Evolutionary conservation across 2,329 filamentous ascomycete genomes (phyloP), one percentile per base, ranked within the genome.

Genomic region (Phialemoniopsis sp.): DNA sequence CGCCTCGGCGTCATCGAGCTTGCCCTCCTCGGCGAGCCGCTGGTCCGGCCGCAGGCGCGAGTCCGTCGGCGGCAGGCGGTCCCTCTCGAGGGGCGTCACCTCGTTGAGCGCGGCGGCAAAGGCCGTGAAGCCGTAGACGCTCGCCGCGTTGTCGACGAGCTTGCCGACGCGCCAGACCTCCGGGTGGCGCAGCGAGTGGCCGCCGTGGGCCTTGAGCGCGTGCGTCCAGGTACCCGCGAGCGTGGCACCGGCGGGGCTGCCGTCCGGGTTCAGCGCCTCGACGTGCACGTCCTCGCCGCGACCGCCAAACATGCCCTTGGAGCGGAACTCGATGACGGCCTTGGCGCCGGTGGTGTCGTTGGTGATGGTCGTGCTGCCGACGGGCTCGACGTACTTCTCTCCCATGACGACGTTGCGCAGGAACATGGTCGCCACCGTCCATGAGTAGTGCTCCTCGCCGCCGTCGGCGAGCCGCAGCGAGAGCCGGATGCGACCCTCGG

Each of bases 311-410:
- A 98, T 95, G 48, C 93, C 91, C 57, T 93, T 94, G 40, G 85
- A 80, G 58, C 93, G 94, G 68, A 98, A 98, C 41, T 91, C 89
- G 34, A 89, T 80, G n/a, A 84, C 73, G 2, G 89, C 87, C 57
- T 88, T 90, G 49, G 86, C 81, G 8, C 90, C 89, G 0, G 83
- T 89, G 5, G 77, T 85, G 54, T 98, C 93, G 58, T 91, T 91
- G 48, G 79, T 67, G 28, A 98, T 78, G 17, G 83, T 81, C 87
- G 97, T 93, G 32, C 79, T 88, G 34, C 90, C 90, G 1, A 94
- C 88, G 0, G 93, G 93, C 64, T 98, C 93, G 12, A 97, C 82
- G 57, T 98, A 98, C 64, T 97, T 98, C 63, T 98, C 93, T 30
- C 93, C 93, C 53, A 95, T 91, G 40, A 98, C 94, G 38, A 98